These are phyloP conservation scores for Mycena albidolilacea DNA, from an alignment of 768 basidiomycete genomes.

Conservation along the genomic window DNA sequence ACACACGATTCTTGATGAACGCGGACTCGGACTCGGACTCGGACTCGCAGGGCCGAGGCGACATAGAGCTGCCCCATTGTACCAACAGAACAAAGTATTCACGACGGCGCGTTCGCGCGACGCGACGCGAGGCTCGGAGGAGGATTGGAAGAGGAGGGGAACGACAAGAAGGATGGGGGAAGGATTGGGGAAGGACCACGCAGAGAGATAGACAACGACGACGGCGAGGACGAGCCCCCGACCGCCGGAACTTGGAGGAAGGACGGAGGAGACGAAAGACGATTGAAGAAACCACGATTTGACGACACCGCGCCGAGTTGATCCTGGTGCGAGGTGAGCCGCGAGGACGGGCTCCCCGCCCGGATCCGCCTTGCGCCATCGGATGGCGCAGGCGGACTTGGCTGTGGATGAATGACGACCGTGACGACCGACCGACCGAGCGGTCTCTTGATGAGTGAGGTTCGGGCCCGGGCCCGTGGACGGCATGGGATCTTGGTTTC, in stretches of 20 bases:
- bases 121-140: not conserved
- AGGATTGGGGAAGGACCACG: not conserved
- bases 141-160: not conserved
- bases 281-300: conserved; percentile 20
- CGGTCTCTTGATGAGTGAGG: conserved; percentile 37
- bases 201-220: not conserved
- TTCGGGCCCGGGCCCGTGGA: conserved; percentile 7
- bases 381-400: conserved; percentile 2
- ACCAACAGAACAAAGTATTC: conserved; percentile 20
- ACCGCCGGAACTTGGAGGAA: not conserved
- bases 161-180: not conserved
- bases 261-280: conserved; percentile 15
- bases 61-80: conserved; percentile 5
- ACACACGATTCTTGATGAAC: conserved; percentile 39
- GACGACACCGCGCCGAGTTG: conserved; percentile 32
- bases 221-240: not conserved
- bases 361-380: conserved; percentile 1
- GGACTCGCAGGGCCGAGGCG: too few species aligned
- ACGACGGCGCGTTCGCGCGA: not conserved
- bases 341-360: conserved; percentile 27
- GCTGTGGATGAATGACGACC: not conserved
- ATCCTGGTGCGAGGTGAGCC: conserved; percentile 24
- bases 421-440: conserved; percentile 16
- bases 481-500: conserved; percentile 30
- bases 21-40: not conserved